Evolutionary conservation across 345 rosid genomes (phyloP), one percentile per base, ranked within the genome.

Genomic region (Syzygium grande): DNA sequence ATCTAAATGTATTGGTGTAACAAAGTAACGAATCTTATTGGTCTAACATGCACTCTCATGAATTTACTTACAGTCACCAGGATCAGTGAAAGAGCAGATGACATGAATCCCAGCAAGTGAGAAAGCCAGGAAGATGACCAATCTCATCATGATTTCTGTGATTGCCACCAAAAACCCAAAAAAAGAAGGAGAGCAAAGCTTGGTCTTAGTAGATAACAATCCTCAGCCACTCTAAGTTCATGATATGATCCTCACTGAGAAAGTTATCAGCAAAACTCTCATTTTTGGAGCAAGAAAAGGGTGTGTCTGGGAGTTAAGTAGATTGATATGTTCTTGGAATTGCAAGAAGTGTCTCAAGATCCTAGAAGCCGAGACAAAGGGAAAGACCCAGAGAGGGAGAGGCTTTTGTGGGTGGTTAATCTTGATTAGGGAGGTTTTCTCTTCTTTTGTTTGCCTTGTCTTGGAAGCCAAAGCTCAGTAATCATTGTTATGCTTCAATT

Each of bases 1-100:
- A 41, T 73, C 46, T 73, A 73, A 43, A 43, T 43, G 46, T 43
- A 43, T 43, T 43, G 46, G 46, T 6, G 46, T 43, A 43, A 43
- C 46, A 43, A 43, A 43, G 46, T 43, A 43, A 43, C 46, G 46
- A 43, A 43, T 43, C 46, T 6, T 43, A 43, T 43, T 43, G 46
- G 46, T 43, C 46, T 43, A 34, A 13, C 55, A 6, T 84, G 85
- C 6, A 25, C 55, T 84, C 38, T 25, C 85, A 85, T 30, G 41
- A 5, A 87, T 52, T 34, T 65, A 46, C 85, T 85, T 86, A 85
- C 89, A 78, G 73, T 88, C 89, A 15, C 84, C 53, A 43, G 89
- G 85, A 80, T 88, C 89, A 16, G 89, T 88, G 85, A 43, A 85
- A 2, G 89, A 88, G 87, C 55, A 78, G 79, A 46, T 27, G 34